Evolutionary conservation across 177 flowering plant genomes (phyloP), one percentile per base, ranked within the genome.

Genomic region (Vitis hybrid): DNA sequence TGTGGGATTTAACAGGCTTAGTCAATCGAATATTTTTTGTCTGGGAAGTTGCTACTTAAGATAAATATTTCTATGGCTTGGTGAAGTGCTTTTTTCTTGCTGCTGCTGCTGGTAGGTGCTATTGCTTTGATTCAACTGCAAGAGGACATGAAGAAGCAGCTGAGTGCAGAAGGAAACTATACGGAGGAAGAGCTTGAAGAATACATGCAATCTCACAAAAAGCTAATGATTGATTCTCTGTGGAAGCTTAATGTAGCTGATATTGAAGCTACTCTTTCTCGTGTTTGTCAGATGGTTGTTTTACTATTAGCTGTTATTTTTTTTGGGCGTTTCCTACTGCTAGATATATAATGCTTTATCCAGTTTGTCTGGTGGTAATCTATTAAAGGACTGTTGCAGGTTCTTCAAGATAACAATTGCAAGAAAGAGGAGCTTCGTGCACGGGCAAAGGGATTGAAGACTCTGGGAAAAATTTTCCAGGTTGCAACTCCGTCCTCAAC

Each of bases 161-260:
- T 89, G 15, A 95, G 83, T 84, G 84, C 89, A 31, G 94, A 94
- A 78, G 99, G 97, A 67, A 90, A 89, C 78, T 92, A 90, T 72
- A 92, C 97, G 8, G 99, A 95, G 69, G 92, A 87, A 81, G 92
- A 95, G 75, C 92, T 95, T 67, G 98, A 95, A 79, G 88, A 79
- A 64, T 92, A 94, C 80, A 79, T 95, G 89, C 86, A 84, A 68
- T 80, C 97, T 19, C 90, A 95, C 85, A 94, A 92, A 73, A 88
- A 94, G 71, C 49, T 89, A 79, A 90, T 95, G 97, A 89, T 85
- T 73, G 97, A 95, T 82, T 95, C 99, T 28, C 78, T 95, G 11
- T 95, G 99, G 99, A 95, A 95, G 82, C 97, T 95, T 66, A 95
- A 95, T 79, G 98, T 95, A 11, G 98, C 97, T 71, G 99, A 95